These are phyloP conservation scores for Allomyces javanicus DNA, from an alignment of 192 early-diverging fungal genomes.

Conservation along the genomic window DNA sequence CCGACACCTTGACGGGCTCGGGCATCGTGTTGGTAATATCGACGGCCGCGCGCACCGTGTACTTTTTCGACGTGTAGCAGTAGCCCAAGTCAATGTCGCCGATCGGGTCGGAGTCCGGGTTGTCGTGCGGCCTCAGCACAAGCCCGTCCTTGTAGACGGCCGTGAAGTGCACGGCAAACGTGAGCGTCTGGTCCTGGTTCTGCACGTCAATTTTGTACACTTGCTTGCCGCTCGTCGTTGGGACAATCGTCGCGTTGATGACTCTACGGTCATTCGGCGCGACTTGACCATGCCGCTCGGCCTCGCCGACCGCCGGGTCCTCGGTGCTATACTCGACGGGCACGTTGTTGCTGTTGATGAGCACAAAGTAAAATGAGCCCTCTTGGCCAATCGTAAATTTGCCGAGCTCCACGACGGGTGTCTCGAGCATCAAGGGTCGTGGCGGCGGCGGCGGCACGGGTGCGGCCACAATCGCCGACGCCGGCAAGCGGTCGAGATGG, in stretches of 20 bases:
- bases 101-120: too few species aligned
- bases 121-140: not conserved
- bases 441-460: constrained; percentile 5
- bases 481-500: not conserved
- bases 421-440: constrained; percentile 14
- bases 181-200: constrained; percentile 4
- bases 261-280: constrained; percentile 29
- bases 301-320: constrained; percentile 6
- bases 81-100: constrained; percentile 52
- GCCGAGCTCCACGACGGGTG: constrained; percentile 24
- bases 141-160: not conserved
- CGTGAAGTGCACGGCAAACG: not conserved
- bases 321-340: constrained; percentile 9
- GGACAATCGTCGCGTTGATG: constrained; percentile 30
- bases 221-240: constrained; percentile 30
- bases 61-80: constrained; percentile 56
- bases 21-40: constrained; percentile 48
- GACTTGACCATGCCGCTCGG: constrained; percentile 14
- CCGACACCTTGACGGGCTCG: constrained; percentile 45
- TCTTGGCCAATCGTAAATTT: constrained; percentile 24
- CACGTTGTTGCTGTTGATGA: constrained; percentile 22
- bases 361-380: constrained; percentile 27
- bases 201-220: constrained; percentile 23
- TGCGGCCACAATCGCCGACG: not conserved
- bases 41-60: constrained; percentile 47